Evolutionary conservation across 2,329 filamentous ascomycete species (phyloP), one percentile per base, ranked within the genome.

Genomic region (Ascochyta pisi): DNA sequence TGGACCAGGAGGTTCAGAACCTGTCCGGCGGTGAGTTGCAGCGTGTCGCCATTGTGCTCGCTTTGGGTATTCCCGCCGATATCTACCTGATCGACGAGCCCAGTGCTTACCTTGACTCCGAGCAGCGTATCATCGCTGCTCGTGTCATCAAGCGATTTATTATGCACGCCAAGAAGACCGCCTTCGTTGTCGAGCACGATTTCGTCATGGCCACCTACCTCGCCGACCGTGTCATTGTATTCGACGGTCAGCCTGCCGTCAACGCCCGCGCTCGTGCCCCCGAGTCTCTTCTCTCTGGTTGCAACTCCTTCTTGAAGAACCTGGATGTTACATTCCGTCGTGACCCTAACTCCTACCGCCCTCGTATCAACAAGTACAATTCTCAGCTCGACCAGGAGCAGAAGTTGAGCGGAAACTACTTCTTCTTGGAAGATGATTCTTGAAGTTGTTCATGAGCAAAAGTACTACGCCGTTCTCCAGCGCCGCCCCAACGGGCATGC

Each of bases 151-250:
- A 99, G 85, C 90, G 95, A 66, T 99, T 96, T 85, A 99, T 99
- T 79, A 99, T 99, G 95, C 94, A 99, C 83, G 89, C 92, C 70
- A 98, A 98, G 88, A 98, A 98, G 87, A 99, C 95, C 0, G 95
- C 95, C 46, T 99, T 99, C 77, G 88, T 99, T 67, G 94, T 99
- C 76, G 95, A 99, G 87, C 95, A 99, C 89, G 95, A 99, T 85
- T 98, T 99, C 83, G 96, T 98, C 82, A 97, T 98, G 93, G 86
- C 87, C 37, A 89, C 87, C 39, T 89, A 89, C 73, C 83, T 89
- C 42, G 87, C 95, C 41, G 96, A 99, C 74, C 91, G 95, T 66
- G 95, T 99, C 77, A 99, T 99, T 73, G 95, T 99, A 73, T 99
- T 99, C 73, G 95, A 98, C 73, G 95, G 96, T 68, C 75, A 96